Evolutionary conservation across 306 rosid species (phyloP).

Genomic region (Dicorynia guianensis): DNA sequence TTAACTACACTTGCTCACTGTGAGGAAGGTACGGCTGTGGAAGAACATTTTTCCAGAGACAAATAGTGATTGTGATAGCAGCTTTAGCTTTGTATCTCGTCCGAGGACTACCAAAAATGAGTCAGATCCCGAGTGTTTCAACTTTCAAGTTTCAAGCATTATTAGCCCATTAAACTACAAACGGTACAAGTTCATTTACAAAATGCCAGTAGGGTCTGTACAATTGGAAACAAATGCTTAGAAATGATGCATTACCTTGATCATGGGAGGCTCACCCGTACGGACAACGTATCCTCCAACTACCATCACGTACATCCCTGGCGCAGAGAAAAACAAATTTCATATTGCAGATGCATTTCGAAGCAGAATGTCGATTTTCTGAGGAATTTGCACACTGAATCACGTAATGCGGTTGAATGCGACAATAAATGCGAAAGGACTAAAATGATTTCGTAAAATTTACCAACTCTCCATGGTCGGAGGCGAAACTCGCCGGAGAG

Average conservation of each 20-base stretch:
- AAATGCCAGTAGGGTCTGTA: neutral
- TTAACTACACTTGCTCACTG: too few species aligned
- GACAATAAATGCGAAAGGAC: neutral
- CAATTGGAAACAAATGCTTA: neutral
- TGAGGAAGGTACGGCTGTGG: too few species aligned
- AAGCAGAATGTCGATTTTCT: neutral
- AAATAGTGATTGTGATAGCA: neutral
- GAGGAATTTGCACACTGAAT: neutral
- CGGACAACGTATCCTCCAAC: slow-evolving; percentile 68
- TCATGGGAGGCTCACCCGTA: slow-evolving; percentile 52
- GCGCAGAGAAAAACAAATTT: neutral
- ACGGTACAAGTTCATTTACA: neutral
- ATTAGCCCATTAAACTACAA: neutral
- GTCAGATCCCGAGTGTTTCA: neutral
- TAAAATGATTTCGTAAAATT: neutral
- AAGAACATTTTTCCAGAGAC: slow-evolving; percentile 22
- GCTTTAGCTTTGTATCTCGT: neutral
- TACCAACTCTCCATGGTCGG: slow-evolving; percentile 67
- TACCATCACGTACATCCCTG: slow-evolving; percentile 92
- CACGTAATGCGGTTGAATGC: neutral
- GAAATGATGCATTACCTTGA: slow-evolving; percentile 53
- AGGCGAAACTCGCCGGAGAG: slow-evolving; percentile 61
- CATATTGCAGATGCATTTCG: neutral
- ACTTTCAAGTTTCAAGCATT: neutral
- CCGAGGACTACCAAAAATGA: neutral